Conservation (phyloP, 208 protist genomes). For the Tritrichomonas musculus region DNA sequence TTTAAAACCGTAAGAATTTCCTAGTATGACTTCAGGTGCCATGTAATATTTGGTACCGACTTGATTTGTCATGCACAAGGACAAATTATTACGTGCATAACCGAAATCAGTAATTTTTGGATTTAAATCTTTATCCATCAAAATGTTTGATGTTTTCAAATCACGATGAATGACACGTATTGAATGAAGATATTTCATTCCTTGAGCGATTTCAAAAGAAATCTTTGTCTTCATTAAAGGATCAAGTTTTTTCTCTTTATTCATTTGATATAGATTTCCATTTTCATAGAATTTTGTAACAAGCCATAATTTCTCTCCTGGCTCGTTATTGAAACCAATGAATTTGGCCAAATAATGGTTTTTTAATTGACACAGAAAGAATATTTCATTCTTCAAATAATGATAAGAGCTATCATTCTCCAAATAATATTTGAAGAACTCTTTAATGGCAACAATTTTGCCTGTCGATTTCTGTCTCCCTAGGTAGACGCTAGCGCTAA, state of each 20-base stretch:
- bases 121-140: not conserved
- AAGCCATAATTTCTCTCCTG: not conserved
- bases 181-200: not conserved
- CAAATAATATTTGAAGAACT: not conserved
- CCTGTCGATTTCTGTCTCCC: not conserved
- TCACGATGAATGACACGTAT: not conserved
- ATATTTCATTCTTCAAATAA: not conserved
- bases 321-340: not conserved
- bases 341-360: not conserved
- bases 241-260: not conserved
- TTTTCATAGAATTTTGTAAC: not conserved
- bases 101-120: not conserved
- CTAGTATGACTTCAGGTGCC: not conserved
- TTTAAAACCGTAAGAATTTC: not conserved
- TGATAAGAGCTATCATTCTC: not conserved
- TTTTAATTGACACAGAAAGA: not conserved
- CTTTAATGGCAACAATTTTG: conserved; percentile 1
- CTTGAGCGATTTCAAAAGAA: not conserved
- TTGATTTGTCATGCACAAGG: not conserved
- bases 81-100: not conserved
- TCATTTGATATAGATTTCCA: not conserved
- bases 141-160: not conserved
- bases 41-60: not conserved
- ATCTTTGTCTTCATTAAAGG: not conserved
- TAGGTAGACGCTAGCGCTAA: not conserved